phyloP scores from a whole-genome alignment of 345 rosid genomes.

The Heritiera littoralis region DNA sequence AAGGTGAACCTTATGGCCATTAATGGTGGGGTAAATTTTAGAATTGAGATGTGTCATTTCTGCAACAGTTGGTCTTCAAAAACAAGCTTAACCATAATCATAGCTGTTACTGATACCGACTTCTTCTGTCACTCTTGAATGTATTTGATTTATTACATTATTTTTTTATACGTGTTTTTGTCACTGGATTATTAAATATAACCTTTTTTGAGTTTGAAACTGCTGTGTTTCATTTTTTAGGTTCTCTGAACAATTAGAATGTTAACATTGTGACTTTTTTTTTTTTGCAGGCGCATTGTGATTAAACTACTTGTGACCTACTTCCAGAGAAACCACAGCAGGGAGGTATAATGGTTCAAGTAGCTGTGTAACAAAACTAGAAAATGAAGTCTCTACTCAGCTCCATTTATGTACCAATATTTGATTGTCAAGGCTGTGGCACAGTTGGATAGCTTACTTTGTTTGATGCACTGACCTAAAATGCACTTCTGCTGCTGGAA shows the following conservation, averaged over 20 bases:
- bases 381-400: not conserved
- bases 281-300: conserved; percentile 78
- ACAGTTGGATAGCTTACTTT: not conserved
- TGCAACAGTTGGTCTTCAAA: not conserved
- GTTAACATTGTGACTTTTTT: conserved; percentile 11
- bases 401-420: not conserved
- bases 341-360: conserved; percentile 58
- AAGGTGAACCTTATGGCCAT: not conserved
- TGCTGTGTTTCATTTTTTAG: not conserved
- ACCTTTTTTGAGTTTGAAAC: not conserved
- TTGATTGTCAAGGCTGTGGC: not conserved
- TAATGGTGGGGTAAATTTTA: not conserved
- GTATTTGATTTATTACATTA: not conserved
- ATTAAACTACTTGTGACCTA: conserved; percentile 86
- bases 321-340: conserved; percentile 93
- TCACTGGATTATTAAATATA: not conserved
- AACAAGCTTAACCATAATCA: not conserved
- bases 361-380: conserved; percentile 7
- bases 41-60: not conserved
- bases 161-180: not conserved
- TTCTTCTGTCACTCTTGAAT: not conserved
- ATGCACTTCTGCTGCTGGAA: not conserved
- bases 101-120: not conserved
- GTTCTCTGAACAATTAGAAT: not conserved
- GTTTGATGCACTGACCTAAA: not conserved